A percentile compares a stretch with the other conserved stretches of the same genome.
These are phyloP conservation scores for Clitocybe nebularis DNA, from an alignment of 1,284 basidiomycete genomes.

Conservation along the genomic window DNA sequence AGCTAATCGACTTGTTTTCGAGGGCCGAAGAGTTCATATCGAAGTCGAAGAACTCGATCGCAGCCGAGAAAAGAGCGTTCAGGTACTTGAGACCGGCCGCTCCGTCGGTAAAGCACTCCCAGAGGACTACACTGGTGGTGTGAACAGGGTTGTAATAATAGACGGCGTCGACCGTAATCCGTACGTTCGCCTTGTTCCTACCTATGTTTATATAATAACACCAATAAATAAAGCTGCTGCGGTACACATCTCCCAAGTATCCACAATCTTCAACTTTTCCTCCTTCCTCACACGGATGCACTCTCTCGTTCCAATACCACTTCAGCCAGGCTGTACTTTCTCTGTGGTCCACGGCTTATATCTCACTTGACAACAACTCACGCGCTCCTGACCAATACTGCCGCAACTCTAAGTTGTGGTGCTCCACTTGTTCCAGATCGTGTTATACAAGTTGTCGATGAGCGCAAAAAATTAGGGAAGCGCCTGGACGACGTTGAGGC, in stretches of 20 bases:
- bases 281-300: constrained; percentile 62
- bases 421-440: constrained; percentile 61
- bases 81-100: constrained; percentile 39
- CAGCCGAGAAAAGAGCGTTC: constrained; percentile 30
- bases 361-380: constrained; percentile 56
- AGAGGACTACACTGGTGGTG: constrained; percentile 70
- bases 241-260: constrained; percentile 80
- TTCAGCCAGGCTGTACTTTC: constrained; percentile 75
- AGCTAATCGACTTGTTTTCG: constrained; percentile 64
- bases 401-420: constrained; percentile 64
- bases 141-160: constrained; percentile 79
- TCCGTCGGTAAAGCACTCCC: constrained; percentile 57
- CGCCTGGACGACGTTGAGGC: constrained; percentile 59
- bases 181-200: constrained; percentile 35
- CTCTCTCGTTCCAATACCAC: constrained; percentile 55
- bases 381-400: constrained; percentile 48
- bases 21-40: constrained; percentile 59
- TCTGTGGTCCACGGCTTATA: constrained; percentile 74
- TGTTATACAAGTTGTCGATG: constrained; percentile 64
- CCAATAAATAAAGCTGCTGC: constrained; percentile 58
- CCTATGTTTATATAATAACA: constrained; percentile 2
- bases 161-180: constrained; percentile 79
- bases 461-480: constrained; percentile 59
- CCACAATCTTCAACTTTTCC: constrained; percentile 68
- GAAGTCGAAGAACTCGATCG: constrained; percentile 64